These are phyloP conservation scores for Pseudozyma flocculosa DNA, from an alignment of 1,284 basidiomycete species.

Conservation along the genomic window DNA sequence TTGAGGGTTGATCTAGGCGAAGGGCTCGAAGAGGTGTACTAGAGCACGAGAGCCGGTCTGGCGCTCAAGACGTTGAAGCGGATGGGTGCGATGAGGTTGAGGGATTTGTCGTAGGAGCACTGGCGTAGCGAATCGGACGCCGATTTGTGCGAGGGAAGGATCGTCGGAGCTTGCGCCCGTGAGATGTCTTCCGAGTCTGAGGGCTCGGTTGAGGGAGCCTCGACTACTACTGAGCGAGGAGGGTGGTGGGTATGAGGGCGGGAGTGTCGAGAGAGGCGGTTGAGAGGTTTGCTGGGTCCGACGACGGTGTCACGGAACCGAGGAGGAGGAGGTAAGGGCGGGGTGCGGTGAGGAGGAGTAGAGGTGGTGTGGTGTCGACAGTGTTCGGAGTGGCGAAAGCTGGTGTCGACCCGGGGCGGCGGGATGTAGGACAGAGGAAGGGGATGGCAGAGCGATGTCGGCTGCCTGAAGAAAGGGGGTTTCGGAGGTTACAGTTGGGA, in stretches of 20 bases:
- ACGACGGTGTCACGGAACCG: no score
- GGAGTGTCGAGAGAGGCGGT: no score
- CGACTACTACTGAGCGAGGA: not conserved
- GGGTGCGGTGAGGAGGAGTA: not conserved
- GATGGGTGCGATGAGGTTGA: no score
- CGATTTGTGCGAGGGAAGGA: not conserved
- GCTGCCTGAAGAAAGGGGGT: constrained; percentile 13
- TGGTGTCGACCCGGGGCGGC: constrained; percentile 1
- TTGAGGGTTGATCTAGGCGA: not conserved
- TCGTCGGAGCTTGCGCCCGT: no score
- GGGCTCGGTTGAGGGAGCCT: no score
- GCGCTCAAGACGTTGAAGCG: not conserved
- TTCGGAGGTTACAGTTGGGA: constrained; percentile 1
- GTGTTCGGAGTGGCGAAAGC: no score
- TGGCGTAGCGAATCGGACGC: constrained; percentile 42
- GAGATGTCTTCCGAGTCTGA: no score
- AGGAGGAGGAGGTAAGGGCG: no score
- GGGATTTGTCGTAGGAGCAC: constrained; percentile 22
- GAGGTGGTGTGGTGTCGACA: not conserved
- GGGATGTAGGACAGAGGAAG: constrained; percentile 2
- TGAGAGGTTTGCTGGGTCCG: no score
- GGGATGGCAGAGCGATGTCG: constrained; percentile 36
- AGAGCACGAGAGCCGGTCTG: not conserved
- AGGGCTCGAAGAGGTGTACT: not conserved
- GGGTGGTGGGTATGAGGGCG: no score